phyloP scores from a whole-genome alignment of 805 yeast species.

The Wickerhamomyces alni region DNA sequence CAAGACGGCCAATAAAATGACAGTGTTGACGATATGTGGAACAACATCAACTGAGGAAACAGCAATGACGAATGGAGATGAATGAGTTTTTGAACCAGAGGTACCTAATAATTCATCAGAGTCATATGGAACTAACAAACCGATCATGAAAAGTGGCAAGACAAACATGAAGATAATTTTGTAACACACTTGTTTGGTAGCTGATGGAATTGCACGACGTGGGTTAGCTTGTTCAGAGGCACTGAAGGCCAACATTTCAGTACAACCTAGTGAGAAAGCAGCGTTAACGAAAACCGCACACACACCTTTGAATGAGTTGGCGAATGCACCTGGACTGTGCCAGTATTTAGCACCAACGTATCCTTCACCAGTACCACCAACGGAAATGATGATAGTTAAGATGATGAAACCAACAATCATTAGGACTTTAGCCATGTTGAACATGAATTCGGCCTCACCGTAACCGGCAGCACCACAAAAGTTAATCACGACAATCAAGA shows the following conservation, averaged over 20 bases:
- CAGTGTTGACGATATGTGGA: slow-evolving; percentile 71
- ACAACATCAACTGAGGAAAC: slow-evolving; percentile 53
- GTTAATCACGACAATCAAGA: slow-evolving; percentile 44
- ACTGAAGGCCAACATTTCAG: slow-evolving; percentile 59
- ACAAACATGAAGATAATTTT: slow-evolving; percentile 56
- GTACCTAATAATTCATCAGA: slow-evolving; percentile 44
- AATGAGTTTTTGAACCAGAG: slow-evolving; percentile 44
- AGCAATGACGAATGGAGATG: slow-evolving; percentile 77
- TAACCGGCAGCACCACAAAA: slow-evolving; percentile 58
- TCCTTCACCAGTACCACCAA: slow-evolving; percentile 54
- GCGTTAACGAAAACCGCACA: slow-evolving; percentile 60
- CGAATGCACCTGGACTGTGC: slow-evolving; percentile 49
- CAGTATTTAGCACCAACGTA: slow-evolving; percentile 57
- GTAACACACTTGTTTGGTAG: slow-evolving; percentile 62
- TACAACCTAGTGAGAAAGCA: slow-evolving; percentile 60
- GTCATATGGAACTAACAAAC: slow-evolving; percentile 56
- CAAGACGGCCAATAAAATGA: slow-evolving; percentile 63
- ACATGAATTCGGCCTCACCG: slow-evolving; percentile 62
- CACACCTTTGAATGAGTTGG: slow-evolving; percentile 49
- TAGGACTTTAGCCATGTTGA: slow-evolving; percentile 47
- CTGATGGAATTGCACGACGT: slow-evolving; percentile 54
- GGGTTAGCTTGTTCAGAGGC: slow-evolving; percentile 61
- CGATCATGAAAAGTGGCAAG: slow-evolving; percentile 46
- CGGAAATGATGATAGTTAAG: slow-evolving; percentile 45
- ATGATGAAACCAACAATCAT: slow-evolving; percentile 56